These are phyloP conservation scores for Vararia minispora DNA, from an alignment of 768 basidiomycete genomes.

Conservation along the genomic window DNA sequence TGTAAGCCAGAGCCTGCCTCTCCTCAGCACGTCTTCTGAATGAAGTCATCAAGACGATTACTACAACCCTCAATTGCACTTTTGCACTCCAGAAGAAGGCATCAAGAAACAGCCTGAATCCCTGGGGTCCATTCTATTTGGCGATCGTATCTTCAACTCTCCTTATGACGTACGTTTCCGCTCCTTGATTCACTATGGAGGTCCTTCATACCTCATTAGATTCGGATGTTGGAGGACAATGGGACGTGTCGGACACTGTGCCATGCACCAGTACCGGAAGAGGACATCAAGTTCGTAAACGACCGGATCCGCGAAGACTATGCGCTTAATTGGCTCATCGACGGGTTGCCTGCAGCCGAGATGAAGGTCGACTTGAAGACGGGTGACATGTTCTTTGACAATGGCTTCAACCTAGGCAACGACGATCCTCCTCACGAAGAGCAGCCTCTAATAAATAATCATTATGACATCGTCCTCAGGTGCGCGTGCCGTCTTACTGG, in stretches of 20 bases:
- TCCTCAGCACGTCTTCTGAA: background rate
- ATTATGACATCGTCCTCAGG: slow-evolving; percentile 81
- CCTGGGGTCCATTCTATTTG: slow-evolving; percentile 90
- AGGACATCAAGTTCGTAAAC: slow-evolving; percentile 84
- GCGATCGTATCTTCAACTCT: slow-evolving; percentile 88
- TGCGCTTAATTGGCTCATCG: slow-evolving; percentile 88
- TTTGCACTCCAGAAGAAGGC: slow-evolving; percentile 74
- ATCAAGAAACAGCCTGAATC: slow-evolving; percentile 70
- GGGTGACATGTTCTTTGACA: slow-evolving; percentile 83
- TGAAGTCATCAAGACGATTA: slow-evolving; percentile 63
- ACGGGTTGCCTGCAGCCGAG: slow-evolving; percentile 89
- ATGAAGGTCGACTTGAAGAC: slow-evolving; percentile 76
- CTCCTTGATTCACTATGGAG: slow-evolving; percentile 1
- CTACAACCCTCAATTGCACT: slow-evolving; percentile 77
- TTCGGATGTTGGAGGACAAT: slow-evolving; percentile 72
- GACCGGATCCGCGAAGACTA: slow-evolving; percentile 88
- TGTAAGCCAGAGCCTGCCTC: slow-evolving; percentile 37
- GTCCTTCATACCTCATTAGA: slow-evolving; percentile 27
- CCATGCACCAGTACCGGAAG: slow-evolving; percentile 40
- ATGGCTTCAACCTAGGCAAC: slow-evolving; percentile 86
- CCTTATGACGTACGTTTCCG: slow-evolving; percentile 62
- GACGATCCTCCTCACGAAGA: slow-evolving; percentile 49
- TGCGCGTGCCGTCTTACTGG: slow-evolving; percentile 27
- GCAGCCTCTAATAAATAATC: slow-evolving; percentile 75
- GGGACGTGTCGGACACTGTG: slow-evolving; percentile 73